Evolutionary conservation across 148 eudicot genomes (phyloP).

Genomic region (Dianthus caryophyllus): DNA sequence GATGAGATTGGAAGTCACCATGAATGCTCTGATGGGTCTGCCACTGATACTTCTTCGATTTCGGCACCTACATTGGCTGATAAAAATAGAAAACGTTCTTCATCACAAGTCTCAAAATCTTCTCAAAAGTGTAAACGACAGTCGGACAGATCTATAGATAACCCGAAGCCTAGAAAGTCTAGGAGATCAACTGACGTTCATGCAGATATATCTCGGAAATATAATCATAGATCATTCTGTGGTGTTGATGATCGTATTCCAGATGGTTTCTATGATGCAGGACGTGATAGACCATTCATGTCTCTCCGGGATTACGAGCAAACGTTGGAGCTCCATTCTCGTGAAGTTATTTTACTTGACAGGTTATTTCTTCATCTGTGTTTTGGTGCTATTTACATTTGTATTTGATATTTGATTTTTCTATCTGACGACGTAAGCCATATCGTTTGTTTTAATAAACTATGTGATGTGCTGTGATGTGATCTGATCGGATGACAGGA

Average conservation of each 20-base stretch:
- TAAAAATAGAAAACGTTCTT: conserved; percentile 34
- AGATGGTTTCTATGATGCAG: conserved; percentile 99
- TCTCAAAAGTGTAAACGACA: conserved; percentile 72
- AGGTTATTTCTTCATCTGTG: conserved; percentile 35
- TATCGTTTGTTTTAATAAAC: neutral
- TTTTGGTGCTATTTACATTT: neutral
- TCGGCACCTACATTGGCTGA: conserved; percentile 29
- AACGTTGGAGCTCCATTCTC: conserved; percentile 52
- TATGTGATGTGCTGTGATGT: no score
- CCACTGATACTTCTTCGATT: conserved; percentile 23
- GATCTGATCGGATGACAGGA: conserved; percentile 41
- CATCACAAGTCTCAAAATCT: conserved; percentile 33
- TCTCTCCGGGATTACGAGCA: conserved; percentile 60
- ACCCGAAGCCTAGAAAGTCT: conserved; percentile 73
- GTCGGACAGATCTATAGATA: conserved; percentile 65
- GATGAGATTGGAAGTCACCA: conserved; percentile 31
- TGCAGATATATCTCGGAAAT: conserved; percentile 51
- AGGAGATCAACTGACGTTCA: conserved; percentile 50
- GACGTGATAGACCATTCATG: conserved; percentile 90
- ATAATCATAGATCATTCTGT: conserved; percentile 70
- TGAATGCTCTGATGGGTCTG: conserved; percentile 20
- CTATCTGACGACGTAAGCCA: neutral
- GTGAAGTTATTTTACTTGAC: conserved; percentile 90
- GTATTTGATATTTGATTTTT: neutral
- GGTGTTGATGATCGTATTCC: conserved; percentile 65